A percentile compares a stretch with the other conserved stretches of the same genome.
phyloP scores from a whole-genome alignment of 441 rosid genomes.

The Populus tomentosa region DNA sequence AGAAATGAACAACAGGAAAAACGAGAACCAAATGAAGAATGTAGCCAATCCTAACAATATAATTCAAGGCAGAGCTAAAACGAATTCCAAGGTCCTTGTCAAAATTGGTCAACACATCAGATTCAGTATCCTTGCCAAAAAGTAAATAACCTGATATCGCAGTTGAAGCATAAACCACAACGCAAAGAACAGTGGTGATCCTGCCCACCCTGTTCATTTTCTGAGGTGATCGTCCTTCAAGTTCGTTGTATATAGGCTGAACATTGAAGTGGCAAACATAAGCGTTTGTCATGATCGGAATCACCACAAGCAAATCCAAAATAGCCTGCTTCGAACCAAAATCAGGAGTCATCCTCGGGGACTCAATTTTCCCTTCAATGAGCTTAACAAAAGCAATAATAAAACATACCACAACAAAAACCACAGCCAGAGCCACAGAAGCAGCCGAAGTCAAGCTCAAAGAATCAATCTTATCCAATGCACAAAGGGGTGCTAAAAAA shows the following conservation, averaged over 20 bases:
- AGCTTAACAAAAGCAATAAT: slow-evolving; percentile 65
- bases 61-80: slow-evolving; percentile 76
- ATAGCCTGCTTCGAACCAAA: slow-evolving; percentile 59
- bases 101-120: slow-evolving; percentile 80
- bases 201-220: slow-evolving; percentile 88
- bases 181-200: slow-evolving; percentile 62
- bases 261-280: slow-evolving; percentile 88
- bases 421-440: slow-evolving; percentile 87
- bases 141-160: slow-evolving; percentile 88
- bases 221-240: slow-evolving; percentile 61
- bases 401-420: slow-evolving; percentile 77
- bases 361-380: slow-evolving; percentile 62
- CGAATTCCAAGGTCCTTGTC: slow-evolving; percentile 74
- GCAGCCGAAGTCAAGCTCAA: slow-evolving; percentile 86
- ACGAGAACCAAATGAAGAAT: slow-evolving; percentile 86
- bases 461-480: slow-evolving; percentile 74
- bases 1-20: slow-evolving; percentile 93
- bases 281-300: slow-evolving; percentile 85
- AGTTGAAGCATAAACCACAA: slow-evolving; percentile 62
- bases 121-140: slow-evolving; percentile 74
- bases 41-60: slow-evolving; percentile 80
- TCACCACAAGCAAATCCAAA: slow-evolving; percentile 84
- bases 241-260: slow-evolving; percentile 91
- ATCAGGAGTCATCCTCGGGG: slow-evolving; percentile 75
- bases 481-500: slow-evolving; percentile 86